A percentile compares a stretch with the other conserved stretches of the same genome.
Evolutionary conservation across 139 green algal genomes (phyloP).

Genomic region (Spirogloea muscicola): DNA sequence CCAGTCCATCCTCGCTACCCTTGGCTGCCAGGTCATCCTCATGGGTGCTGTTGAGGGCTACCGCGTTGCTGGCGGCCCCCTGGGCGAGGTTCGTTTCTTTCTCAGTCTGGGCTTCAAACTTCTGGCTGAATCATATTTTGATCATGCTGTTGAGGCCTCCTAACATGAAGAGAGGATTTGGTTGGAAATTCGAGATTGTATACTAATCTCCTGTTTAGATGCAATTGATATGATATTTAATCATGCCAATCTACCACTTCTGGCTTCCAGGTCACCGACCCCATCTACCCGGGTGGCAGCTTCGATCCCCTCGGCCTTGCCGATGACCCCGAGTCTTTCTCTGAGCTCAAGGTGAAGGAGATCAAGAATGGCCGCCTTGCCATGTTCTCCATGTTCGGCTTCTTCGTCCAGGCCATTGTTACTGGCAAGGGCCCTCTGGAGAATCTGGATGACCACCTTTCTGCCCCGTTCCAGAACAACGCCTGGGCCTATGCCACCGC

Average conservation of each 20-base stretch:
- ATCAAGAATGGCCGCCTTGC: constrained; percentile 89
- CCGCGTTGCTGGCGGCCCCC: constrained; percentile 82
- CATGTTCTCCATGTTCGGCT: constrained; percentile 71
- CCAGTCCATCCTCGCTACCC: constrained; percentile 34
- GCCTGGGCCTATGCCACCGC: constrained; percentile 75
- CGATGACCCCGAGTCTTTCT: constrained; percentile 85
- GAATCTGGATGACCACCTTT: constrained; percentile 84
- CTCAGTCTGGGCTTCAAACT: too few species aligned
- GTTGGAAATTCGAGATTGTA: too few species aligned
- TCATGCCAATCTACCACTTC: too few species aligned
- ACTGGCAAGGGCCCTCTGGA: constrained; percentile 77
- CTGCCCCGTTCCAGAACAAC: constrained; percentile 80
- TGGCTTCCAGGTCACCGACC: constrained; percentile 62
- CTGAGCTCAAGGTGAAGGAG: constrained; percentile 88
- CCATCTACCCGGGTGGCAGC: constrained; percentile 65
- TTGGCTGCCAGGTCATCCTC: constrained; percentile 48
- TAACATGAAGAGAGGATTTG: too few species aligned
- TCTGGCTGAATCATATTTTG: too few species aligned
- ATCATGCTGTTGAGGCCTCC: too few species aligned
- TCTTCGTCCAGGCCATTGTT: constrained; percentile 66
- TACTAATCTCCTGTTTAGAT: too few species aligned
- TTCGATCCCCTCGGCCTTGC: constrained; percentile 81
- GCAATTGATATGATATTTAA: too few species aligned
- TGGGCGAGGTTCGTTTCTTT: constrained; percentile 74
- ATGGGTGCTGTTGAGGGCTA: constrained; percentile 78